Base-by-base conservation (phyloP, 2,329 filamentous ascomycete species). In the Xylaria multiplex region DNA sequence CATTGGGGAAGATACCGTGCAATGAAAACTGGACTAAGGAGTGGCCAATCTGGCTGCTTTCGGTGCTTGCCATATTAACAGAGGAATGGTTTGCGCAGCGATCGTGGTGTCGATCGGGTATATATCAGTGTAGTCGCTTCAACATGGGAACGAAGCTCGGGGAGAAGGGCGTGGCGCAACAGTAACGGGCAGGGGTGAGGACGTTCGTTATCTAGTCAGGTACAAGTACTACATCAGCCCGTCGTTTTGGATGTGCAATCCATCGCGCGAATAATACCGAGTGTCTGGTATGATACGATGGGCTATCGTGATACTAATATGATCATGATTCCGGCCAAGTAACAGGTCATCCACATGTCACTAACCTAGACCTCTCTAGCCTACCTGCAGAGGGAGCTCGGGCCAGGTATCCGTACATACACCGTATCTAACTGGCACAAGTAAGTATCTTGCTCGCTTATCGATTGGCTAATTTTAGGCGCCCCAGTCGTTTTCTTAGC, bases 1-100 rank as follows among this genome's bases (percentile, higher is more conserved):
- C 81, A n/a, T 84, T 80, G 2, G 84, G 84, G 66, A 85, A 86
- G 48, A 74, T 68, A 43, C 81, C 79, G 59, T 81, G 72, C 2
- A 79, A 67, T 60, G 91, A 85, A 72, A 90, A 92, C 66, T 88
- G 81, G 63, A 93, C 86, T 48, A 93, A 80, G 4, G 88, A 88
- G 67, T 86, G 82, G 70, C 86, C 87, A 60, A 90, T 77, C 22
- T 66, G 69, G 58, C 53, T 66, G 42, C 30, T 45, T 14, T 69
- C 58, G 6, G 56, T 78, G 73, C 32, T 76, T 67, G 69, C 77
- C 78, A 69, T 80, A 70, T 59, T 40, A 16, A 19, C 8, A n/a
- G 16, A 22, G 35, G 2, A 11, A 2, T 9, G 22, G 48, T 19
- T 13, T 9, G 49, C 42, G 32, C 27, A 27, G 48, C n/a, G 56